Base-by-base conservation (phyloP, 805 yeast species). In the Ogataea corticis region DNA sequence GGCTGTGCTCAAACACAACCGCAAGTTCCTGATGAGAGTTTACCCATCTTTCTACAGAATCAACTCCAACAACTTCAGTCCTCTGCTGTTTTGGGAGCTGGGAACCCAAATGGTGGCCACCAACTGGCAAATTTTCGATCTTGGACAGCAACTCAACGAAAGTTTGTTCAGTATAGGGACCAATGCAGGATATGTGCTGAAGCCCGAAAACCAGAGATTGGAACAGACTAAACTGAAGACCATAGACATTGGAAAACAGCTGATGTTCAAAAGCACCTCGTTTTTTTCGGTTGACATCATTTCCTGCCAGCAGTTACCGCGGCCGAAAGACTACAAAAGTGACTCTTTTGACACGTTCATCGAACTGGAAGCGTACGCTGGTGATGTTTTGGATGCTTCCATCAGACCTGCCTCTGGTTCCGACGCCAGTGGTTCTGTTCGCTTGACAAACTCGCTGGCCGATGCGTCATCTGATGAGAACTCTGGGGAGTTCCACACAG, bases 61-160 rank as follows among this genome's bases (percentile, higher is more conserved):
- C 51, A 83, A 73, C 42, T 89, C 97, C 1, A 75, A 87, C 2
- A 94, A 94, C 58, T 91, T 88, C 59, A 77, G 76, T 35, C 98
- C 99, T 0, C 65, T 87, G 2, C 63, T 65, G 0, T 89, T 80
- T 58, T 94, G 99, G 99, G 73, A 73, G 40, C 70, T 76, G 38
- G 99, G 99, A 0, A 84, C 77, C 10, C 99, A 94, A 60, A 80
- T 94, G 89, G 98, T 87, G 4, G 98, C 99, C 0, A 83, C 96
- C 0, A 94, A 92, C 61, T 92, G 97, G 97, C 99, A 92, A 65
- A 84, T 94, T 0, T 84, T 80, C 61, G 99, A 94, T 59, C 47
- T 81, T 14, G 97, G 97, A 0, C 92, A 91, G 60, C 96, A 90
- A 59, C 58, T 94, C 10, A 91, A 90, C 62, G 86, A 86, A 50